These are phyloP conservation scores for Naganishia friedmannii DNA, from an alignment of 768 basidiomycete genomes.

Conservation along the genomic window DNA sequence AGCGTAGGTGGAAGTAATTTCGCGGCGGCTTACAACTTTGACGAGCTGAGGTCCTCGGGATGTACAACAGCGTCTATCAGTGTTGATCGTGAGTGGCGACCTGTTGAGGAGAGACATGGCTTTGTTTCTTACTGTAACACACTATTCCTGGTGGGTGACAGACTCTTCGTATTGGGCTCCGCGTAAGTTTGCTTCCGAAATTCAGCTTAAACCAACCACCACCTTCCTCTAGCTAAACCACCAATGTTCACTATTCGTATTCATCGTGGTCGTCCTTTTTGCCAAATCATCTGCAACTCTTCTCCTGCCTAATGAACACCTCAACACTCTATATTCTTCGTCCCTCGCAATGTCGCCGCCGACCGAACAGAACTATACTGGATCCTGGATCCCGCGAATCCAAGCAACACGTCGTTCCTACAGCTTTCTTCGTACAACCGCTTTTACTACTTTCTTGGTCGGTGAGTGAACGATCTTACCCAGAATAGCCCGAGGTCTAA, in stretches of 20 bases:
- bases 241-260: no score
- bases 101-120: no score
- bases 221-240: no score
- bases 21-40: constrained; percentile 41
- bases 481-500: no score
- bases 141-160: no score
- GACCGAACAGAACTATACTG: constrained; percentile 31
- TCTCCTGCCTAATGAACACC: no score
- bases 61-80: constrained; percentile 38
- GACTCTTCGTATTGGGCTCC: constrained; percentile 37
- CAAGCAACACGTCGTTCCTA: constrained; percentile 1
- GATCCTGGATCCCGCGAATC: background rate
- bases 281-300: no score
- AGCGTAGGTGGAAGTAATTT: constrained; percentile 35
- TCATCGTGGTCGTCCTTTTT: no score
- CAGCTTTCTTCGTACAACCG: background rate
- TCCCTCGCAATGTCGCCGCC: no score
- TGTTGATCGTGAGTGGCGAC: constrained; percentile 1
- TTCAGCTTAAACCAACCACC: background rate
- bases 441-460: constrained; percentile 17
- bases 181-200: background rate
- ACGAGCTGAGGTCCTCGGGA: constrained; percentile 33
- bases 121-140: constrained; percentile 18
- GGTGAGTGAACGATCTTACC: no score
- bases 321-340: no score